These are phyloP conservation scores for Gossypium herbaceum DNA, from an alignment of 345 rosid species.

Conservation along the genomic window DNA sequence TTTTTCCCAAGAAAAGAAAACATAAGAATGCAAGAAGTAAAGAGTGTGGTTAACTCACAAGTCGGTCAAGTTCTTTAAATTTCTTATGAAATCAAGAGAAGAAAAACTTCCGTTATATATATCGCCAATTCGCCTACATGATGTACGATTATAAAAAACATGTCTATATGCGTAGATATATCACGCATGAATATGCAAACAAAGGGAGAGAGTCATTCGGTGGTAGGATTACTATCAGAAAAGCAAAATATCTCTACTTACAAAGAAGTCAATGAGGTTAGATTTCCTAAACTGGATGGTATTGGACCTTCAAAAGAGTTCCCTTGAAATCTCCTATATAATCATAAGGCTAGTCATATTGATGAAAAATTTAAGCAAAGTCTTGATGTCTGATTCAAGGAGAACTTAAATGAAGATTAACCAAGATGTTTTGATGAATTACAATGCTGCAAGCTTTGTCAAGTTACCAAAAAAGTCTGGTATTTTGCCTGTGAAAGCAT, in stretches of 20 bases:
- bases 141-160: neutral
- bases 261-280: constrained; percentile 29
- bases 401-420: neutral
- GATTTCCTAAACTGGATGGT: constrained; percentile 34
- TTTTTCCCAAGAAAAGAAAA: neutral
- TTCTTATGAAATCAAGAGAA: constrained; percentile 35
- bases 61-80: constrained; percentile 29
- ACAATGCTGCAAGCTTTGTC: constrained; percentile 26
- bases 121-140: constrained; percentile 37
- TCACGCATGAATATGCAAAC: neutral
- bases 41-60: constrained; percentile 33
- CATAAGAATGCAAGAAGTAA: neutral
- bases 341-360: constrained; percentile 12
- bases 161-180: neutral
- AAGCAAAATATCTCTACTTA: constrained; percentile 21
- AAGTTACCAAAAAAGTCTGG: constrained; percentile 39
- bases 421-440: constrained; percentile 2
- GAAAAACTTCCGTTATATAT: constrained; percentile 35
- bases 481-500: constrained; percentile 32
- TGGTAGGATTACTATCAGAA: neutral
- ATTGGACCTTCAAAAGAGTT: constrained; percentile 41
- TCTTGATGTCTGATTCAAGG: neutral
- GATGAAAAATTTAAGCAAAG: neutral
- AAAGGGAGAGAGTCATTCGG: neutral
- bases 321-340: constrained; percentile 31